phyloP scores from a whole-genome alignment of 2,329 filamentous ascomycete genomes.

The Botrytis pseudocinerea region DNA sequence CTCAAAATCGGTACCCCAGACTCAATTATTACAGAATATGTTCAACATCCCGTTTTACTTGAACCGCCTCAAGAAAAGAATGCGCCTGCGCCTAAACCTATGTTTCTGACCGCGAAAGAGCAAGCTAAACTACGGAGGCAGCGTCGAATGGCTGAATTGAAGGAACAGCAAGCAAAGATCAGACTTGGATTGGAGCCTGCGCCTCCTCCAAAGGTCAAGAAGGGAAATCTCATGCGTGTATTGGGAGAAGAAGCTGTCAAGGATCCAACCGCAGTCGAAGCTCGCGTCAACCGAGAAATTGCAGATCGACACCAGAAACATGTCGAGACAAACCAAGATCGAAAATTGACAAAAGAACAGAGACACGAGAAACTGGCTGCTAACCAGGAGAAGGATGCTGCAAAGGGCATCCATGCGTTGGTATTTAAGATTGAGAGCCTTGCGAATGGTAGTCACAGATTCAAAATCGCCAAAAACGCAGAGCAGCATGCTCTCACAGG shows the following conservation, averaged over 20 bases:
- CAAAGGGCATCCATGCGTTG: slow-evolving; percentile 79
- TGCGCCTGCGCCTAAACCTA: slow-evolving; percentile 75
- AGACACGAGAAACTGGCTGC: slow-evolving; percentile 76
- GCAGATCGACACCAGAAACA: slow-evolving; percentile 81
- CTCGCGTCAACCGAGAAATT: slow-evolving; percentile 89
- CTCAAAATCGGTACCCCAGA: slow-evolving; percentile 78
- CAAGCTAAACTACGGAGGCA: slow-evolving; percentile 88
- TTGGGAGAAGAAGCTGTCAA: slow-evolving; percentile 84
- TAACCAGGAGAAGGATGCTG: slow-evolving; percentile 85
- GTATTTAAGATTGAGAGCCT: slow-evolving; percentile 89
- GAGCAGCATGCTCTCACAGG: slow-evolving; percentile 86
- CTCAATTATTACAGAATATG: slow-evolving; percentile 83
- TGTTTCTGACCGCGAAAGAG: slow-evolving; percentile 89
- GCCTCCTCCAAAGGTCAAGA: slow-evolving; percentile 93
- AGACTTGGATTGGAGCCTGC: slow-evolving; percentile 85
- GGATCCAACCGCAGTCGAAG: slow-evolving; percentile 95
- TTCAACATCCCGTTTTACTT: slow-evolving; percentile 89
- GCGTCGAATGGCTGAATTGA: slow-evolving; percentile 86
- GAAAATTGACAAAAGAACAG: slow-evolving; percentile 87
- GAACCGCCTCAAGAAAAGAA: slow-evolving; percentile 90
- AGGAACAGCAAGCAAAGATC: slow-evolving; percentile 96
- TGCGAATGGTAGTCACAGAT: slow-evolving; percentile 90
- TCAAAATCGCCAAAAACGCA: slow-evolving; percentile 89
- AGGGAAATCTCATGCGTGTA: slow-evolving; percentile 96
- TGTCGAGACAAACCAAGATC: slow-evolving; percentile 74